phyloP scores from a whole-genome alignment of 345 rosid genomes.

The Arabis hirsuta region DNA sequence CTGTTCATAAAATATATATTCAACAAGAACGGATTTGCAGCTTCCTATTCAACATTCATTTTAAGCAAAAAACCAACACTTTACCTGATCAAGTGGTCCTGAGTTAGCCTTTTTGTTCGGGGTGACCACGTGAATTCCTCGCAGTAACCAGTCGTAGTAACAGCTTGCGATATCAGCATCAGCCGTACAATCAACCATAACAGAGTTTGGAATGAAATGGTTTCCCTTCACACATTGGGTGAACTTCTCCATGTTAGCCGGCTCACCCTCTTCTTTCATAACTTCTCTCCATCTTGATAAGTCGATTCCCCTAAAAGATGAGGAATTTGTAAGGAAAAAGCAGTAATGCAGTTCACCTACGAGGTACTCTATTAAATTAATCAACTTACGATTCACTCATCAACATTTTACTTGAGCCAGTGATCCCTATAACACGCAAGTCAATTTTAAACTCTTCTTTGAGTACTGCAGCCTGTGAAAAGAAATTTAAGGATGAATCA shows the following conservation, averaged over 20 bases:
- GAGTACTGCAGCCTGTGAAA: constrained; percentile 76
- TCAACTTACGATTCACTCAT: constrained; percentile 77
- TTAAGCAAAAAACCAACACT: constrained; percentile 15
- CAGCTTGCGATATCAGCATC: constrained; percentile 72
- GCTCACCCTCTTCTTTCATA: constrained; percentile 64
- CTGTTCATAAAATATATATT: constrained; percentile 2
- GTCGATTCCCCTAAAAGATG: constrained; percentile 65
- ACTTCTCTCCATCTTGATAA: constrained; percentile 83
- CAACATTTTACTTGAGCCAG: constrained; percentile 78
- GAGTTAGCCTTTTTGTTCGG: constrained; percentile 96
- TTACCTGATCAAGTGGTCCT: constrained; percentile 93
- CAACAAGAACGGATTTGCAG: constrained; percentile 19
- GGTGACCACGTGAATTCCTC: constrained; percentile 89
- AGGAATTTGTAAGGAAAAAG: constrained; percentile 18
- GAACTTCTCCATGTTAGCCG: constrained; percentile 76
- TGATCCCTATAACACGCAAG: constrained; percentile 93
- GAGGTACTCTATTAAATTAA: background rate
- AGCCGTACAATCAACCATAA: constrained; percentile 92
- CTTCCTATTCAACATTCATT: background rate
- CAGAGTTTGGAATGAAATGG: constrained; percentile 89
- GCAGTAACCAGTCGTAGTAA: constrained; percentile 79
- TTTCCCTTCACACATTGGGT: constrained; percentile 77
- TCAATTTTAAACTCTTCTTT: constrained; percentile 97
- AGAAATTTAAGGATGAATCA: constrained; percentile 2
- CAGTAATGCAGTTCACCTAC: constrained; percentile 2